Percentiles rank a stretch among this genome's conserved stretches.
phyloP scores from a whole-genome alignment of 2,329 filamentous ascomycete species.

The Alternaria novae-zelandiae region DNA sequence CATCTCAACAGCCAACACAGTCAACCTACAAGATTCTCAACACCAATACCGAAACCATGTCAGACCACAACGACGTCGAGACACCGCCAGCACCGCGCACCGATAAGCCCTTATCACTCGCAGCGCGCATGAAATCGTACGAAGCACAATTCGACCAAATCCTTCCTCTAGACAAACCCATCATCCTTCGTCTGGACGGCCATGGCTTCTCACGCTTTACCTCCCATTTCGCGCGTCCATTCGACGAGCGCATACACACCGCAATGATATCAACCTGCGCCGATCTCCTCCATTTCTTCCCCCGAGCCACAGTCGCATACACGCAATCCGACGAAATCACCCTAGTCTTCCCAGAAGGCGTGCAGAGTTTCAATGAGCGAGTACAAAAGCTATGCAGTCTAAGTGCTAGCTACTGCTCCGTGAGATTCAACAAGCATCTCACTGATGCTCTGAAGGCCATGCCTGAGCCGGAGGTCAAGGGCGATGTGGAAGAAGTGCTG shows the following conservation, averaged over 20 bases:
- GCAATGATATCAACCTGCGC: constrained; percentile 36
- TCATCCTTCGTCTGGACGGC: constrained; percentile 39
- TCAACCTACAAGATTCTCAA: neutral
- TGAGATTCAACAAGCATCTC: constrained; percentile 37
- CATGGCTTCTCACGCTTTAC: constrained; percentile 42
- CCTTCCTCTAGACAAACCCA: constrained; percentile 25
- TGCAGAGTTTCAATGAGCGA: constrained; percentile 36
- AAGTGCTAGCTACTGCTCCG: constrained; percentile 35
- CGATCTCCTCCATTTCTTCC: constrained; percentile 37
- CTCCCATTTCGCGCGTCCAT: constrained; percentile 33
- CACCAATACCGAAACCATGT: neutral
- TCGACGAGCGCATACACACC: constrained; percentile 41
- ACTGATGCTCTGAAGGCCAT: constrained; percentile 9
- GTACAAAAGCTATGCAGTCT: constrained; percentile 40
- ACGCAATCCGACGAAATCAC: constrained; percentile 46
- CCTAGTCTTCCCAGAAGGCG: constrained; percentile 36
- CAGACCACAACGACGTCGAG: rapidly evolving
- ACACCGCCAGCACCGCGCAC: neutral
- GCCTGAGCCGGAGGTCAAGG: constrained; percentile 28
- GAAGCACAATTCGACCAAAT: constrained; percentile 34
- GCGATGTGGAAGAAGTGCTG: constrained; percentile 16
- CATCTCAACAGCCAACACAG: neutral
- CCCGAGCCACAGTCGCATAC: constrained; percentile 38
- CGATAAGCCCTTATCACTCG: constrained; percentile 19
- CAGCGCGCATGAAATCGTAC: constrained; percentile 42